phyloP scores from a whole-genome alignment of 768 basidiomycete genomes.

The Termitomyces titanicus region DNA sequence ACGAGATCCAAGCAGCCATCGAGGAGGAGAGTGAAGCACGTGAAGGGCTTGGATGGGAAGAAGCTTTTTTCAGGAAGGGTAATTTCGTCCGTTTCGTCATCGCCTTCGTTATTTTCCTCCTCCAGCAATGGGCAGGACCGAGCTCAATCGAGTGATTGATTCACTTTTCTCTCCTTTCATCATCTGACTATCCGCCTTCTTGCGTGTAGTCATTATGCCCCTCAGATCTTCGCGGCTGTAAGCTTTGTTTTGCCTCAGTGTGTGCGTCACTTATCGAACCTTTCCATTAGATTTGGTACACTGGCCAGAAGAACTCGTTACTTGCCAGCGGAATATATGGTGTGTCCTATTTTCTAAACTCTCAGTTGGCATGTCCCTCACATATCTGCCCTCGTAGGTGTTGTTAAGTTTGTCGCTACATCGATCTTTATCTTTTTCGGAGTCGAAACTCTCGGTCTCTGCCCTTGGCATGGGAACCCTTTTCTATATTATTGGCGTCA shows the following conservation, averaged over 20 bases:
- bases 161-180: not conserved
- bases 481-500: conserved; percentile 85
- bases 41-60: too few relatives aligned
- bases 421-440: conserved; percentile 70
- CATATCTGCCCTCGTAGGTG: conserved; percentile 19
- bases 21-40: conserved; percentile 68
- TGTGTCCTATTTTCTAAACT: not conserved
- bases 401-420: conserved; percentile 69
- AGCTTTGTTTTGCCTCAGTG: too few relatives aligned
- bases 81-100: conserved; percentile 75
- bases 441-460: conserved; percentile 69
- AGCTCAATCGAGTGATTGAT: conserved; percentile 62
- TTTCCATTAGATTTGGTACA: conserved; percentile 51
- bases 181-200: not conserved
- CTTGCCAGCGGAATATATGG: too few relatives aligned
- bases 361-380: too few relatives aligned
- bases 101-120: too few relatives aligned
- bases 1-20: too few relatives aligned
- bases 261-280: not conserved
- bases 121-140: too few relatives aligned
- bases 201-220: conserved; percentile 59
- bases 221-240: too few relatives aligned
- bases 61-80: conserved; percentile 80
- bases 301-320: conserved; percentile 51
- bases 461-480: conserved; percentile 75